These are phyloP conservation scores for Medicago ruthenica DNA, from an alignment of 306 rosid species.

Conservation along the genomic window DNA sequence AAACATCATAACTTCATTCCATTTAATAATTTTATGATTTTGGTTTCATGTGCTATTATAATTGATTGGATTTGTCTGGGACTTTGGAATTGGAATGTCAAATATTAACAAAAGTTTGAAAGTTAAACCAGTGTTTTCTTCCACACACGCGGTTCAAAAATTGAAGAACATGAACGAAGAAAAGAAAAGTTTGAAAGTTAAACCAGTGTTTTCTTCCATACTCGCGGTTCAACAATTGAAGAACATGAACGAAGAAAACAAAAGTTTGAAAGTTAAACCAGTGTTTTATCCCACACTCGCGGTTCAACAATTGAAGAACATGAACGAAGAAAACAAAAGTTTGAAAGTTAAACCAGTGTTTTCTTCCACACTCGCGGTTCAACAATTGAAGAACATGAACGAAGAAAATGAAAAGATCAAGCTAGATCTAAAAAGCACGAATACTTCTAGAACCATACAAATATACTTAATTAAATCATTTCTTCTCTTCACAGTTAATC, in stretches of 20 bases:
- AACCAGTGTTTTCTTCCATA: too few species aligned
- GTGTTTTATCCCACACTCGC: too few species aligned
- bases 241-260: too few species aligned
- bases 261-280: too few species aligned
- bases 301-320: too few species aligned
- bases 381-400: constrained; percentile 6
- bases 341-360: too few species aligned
- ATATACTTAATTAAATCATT: background rate
- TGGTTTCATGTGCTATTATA: background rate
- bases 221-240: too few species aligned
- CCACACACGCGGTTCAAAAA: too few species aligned
- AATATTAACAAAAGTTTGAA: background rate
- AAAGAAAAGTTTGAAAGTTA: too few species aligned
- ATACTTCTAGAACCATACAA: background rate
- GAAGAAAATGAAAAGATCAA: background rate
- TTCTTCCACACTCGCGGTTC: background rate
- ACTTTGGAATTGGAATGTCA: constrained; percentile 34
- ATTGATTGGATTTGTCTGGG: background rate
- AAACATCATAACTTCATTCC: background rate
- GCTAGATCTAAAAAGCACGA: constrained; percentile 8
- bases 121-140: background rate
- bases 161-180: too few species aligned
- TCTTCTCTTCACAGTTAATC: constrained; percentile 11
- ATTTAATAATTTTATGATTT: background rate
- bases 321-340: too few species aligned